These are phyloP conservation scores for Eutypa lata DNA, from an alignment of 2,329 filamentous ascomycete species.

Conservation along the genomic window DNA sequence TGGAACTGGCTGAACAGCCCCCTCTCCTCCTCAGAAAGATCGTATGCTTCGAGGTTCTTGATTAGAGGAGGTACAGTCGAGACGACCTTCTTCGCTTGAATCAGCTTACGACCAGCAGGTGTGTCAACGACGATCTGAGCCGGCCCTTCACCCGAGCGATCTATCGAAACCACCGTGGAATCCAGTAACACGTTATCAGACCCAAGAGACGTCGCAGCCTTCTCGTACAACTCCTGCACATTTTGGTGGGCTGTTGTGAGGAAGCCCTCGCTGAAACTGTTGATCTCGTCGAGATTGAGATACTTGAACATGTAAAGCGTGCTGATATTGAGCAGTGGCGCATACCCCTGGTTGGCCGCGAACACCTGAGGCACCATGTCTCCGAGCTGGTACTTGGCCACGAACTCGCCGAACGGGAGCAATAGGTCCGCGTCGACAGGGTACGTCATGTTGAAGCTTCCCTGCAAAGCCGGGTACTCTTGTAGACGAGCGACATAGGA, in stretches of 20 bases:
- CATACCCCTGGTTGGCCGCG: conserved; percentile 3
- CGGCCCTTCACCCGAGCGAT: conserved; percentile 13
- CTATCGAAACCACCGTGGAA: conserved; percentile 5
- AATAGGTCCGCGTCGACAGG: conserved; percentile 12
- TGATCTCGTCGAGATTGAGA: conserved; percentile 2
- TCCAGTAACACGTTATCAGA: conserved; percentile 5
- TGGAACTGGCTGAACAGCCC: conserved; percentile 34
- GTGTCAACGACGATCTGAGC: conserved; percentile 25
- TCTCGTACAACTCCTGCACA: conserved; percentile 6
- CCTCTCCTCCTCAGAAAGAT: conserved; percentile 31
- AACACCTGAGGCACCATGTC: conserved; percentile 1
- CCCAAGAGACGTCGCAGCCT: conserved; percentile 5
- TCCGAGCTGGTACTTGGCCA: conserved; percentile 11
- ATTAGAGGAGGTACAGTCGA: conserved; percentile 38
- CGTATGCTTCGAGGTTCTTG: conserved; percentile 32
- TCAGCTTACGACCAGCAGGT: conserved; percentile 24
- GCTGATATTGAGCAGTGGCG: conserved; percentile 7
- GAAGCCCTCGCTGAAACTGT: not conserved
- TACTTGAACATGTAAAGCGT: conserved; percentile 18
- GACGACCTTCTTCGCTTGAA: conserved; percentile 38
- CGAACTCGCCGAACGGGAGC: conserved; percentile 11
- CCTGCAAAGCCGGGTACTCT: conserved; percentile 8
- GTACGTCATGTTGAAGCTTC: conserved; percentile 10
- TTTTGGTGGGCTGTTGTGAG: conserved; percentile 6
- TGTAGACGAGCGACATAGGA: conserved; percentile 1